A percentile compares a stretch with the other conserved stretches of the same genome.
Conservation (phyloP, 177 flowering plant genomes). For the Telopea speciosissima region DNA sequence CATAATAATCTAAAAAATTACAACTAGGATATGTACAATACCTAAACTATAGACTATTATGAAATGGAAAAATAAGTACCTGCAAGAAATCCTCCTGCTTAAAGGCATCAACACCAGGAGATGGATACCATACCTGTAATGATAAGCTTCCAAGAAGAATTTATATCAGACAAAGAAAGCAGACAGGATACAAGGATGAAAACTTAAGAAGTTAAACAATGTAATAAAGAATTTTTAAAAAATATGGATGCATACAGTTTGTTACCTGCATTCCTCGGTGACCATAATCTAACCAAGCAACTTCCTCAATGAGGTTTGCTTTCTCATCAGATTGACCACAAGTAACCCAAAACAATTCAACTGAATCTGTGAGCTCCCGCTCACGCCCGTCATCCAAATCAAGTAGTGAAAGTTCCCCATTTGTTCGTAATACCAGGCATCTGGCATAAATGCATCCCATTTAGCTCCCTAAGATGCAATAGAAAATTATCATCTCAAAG, state of each 20-base stretch:
- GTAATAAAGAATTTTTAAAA: not conserved
- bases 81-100: slow-evolving; percentile 98
- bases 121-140: slow-evolving; percentile 97
- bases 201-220: not conserved
- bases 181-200: not conserved
- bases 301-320: slow-evolving; percentile 86
- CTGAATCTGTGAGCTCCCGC: slow-evolving; percentile 83
- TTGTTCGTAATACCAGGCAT: slow-evolving; percentile 79
- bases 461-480: slow-evolving; percentile 11
- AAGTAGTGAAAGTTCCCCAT: slow-evolving; percentile 92
- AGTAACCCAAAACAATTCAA: slow-evolving; percentile 95
- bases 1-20: not conserved
- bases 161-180: slow-evolving; percentile 42
- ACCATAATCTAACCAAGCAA: slow-evolving; percentile 96
- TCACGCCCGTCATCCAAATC: slow-evolving; percentile 97
- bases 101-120: slow-evolving; percentile 80
- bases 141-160: slow-evolving; percentile 38
- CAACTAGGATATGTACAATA: not conserved
- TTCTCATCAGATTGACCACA: slow-evolving; percentile 90
- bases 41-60: not conserved
- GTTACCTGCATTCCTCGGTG: slow-evolving; percentile 98
- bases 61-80: slow-evolving; percentile 31
- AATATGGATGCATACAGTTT: slow-evolving; percentile 1
- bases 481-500: slow-evolving; percentile 2
- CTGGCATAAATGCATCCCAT: slow-evolving; percentile 30